Base-by-base conservation (phyloP, 2,329 filamentous ascomycete species). In the Pestalotiopsis sp. region DNA sequence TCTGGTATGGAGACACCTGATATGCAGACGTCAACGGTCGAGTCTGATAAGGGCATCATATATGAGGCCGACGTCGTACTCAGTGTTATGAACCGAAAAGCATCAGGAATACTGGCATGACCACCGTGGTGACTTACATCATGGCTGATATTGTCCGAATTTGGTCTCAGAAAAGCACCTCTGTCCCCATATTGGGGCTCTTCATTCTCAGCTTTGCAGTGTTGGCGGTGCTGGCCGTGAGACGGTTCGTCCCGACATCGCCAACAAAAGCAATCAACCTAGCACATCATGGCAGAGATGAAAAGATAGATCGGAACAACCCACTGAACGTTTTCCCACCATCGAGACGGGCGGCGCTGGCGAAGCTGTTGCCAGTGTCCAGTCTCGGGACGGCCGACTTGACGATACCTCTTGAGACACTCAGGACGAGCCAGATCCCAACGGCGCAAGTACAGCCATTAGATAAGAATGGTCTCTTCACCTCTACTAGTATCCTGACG, bases 401-500 rank as follows among this genome's bases (percentile, higher is more conserved):
- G 2, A 45, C 3, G 4, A 62, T 69, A 5, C 38, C 60, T 2
- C 12, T 52, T 0, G 17, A 57, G 12, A 63, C 68, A 38, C 58
- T 70, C 38, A 59, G 36, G 17, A 39, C 23, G 2, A 68, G 63
- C n/a, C 68, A 70, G 27, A 38, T 70, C 2, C 61, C 68, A 13
- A 66, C 68, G 5, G 66, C 61, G 7, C 27, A 56, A 11, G 39
- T 49, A 2, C 68, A 66, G 36, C 61, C 57, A 49, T 63, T 66
- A 4, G 23, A 68, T 36, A 17, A 52, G 11, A 57, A 65, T 20
- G 58, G 66, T 41, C 63, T 58, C 20, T 68, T 65, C 45, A 70
- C 68, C 12, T 62, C 66, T 3, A 70, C 68, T 27, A 92, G 91
- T 1, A 91, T 95, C 74, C 91, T 91, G 0, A 83, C 91, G 0